Percentiles rank a stretch among this genome's conserved stretches.
These are phyloP conservation scores for Aristolochia contorta DNA, from an alignment of 164 flowering plant genomes.

Conservation along the genomic window DNA sequence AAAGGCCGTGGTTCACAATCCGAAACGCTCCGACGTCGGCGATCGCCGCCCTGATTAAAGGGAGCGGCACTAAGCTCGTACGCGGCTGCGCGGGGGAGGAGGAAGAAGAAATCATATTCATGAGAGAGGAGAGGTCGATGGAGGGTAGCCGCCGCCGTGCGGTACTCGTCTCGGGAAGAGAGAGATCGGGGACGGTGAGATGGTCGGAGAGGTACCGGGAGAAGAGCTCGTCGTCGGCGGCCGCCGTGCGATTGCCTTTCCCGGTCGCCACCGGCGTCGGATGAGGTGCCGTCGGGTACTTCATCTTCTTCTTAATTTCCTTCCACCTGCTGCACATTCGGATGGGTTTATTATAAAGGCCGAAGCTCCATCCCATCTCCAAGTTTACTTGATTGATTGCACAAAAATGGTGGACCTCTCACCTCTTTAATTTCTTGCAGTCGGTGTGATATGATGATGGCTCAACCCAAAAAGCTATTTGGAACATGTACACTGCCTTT, in stretches of 20 bases:
- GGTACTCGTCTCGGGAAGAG: too few species aligned
- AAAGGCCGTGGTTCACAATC: conserved; percentile 32
- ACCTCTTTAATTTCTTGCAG: too few species aligned
- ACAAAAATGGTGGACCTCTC: too few species aligned
- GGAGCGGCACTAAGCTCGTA: conserved; percentile 5
- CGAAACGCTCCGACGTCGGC: conserved; percentile 32
- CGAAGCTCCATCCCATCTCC: too few species aligned
- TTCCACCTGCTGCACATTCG: too few species aligned
- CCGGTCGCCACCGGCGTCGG: conserved; percentile 61
- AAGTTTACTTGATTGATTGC: too few species aligned
- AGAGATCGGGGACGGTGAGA: conserved; percentile 34
- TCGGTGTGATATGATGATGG: too few species aligned
- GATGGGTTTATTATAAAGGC: too few species aligned
- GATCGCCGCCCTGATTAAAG: conserved; percentile 23
- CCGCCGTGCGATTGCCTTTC: conserved; percentile 45
- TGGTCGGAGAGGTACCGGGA: conserved; percentile 32
- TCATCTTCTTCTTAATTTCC: too few species aligned
- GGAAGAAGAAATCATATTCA: too few species aligned
- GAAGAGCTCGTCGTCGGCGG: conserved; percentile 32
- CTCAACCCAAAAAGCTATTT: too few species aligned
- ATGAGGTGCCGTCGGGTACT: conserved; percentile 24
- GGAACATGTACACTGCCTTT: too few species aligned
- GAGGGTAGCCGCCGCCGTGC: conserved; percentile 7
- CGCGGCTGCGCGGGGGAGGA: conserved; percentile 9
- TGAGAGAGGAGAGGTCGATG: conserved; percentile 13